Base-by-base conservation (phyloP, 192 early-diverging fungal species). In the Entomortierella beljakovae region DNA sequence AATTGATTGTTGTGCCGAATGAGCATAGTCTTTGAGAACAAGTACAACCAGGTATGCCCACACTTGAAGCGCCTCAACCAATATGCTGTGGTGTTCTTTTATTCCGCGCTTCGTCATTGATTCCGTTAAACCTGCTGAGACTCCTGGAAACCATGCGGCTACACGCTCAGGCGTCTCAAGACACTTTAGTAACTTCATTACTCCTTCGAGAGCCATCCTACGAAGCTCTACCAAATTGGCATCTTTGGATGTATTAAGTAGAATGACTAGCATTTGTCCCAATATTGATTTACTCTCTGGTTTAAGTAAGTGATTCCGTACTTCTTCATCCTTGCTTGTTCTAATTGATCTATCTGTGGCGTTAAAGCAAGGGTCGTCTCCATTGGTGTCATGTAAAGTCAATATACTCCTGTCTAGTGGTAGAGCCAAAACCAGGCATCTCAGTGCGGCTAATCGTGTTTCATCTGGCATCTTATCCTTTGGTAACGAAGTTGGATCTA, bases 401-500 rank as follows among this genome's bases (percentile, higher is more conserved):
- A 61, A 50, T 2, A 40, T 26, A 4, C 29, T 51, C 20, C 35
- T 56, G 22, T 61, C 57, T 18, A 70, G 26, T 28, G 75, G 75
- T 0, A 79, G 25, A 3, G 61, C 56, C 16, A 70, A 55, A 8
- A 79, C 51, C 25, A 79, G 34, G 25, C 67, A 70, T 8, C 57
- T 43, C 18, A 79, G 23, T 11, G 75, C 67, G 0, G 50, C 53
- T 4, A 79, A 40, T 6, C 75, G 75, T 11, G 46, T 57, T 28
- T 79, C 75, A 57, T 79, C 75, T 32, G 67, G 25, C 75, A 79
- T 69, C 22, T 37, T 57, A 50, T 70, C 51, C 31, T 64, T 70
- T 13, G 29, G 31, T 15, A 51, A 20, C 5, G 49, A 18, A 16
- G 33, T 35, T 0, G 37, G 18, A 18, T 51, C 49, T 1, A 20